Conservation (phyloP, 495 filamentous ascomycete species). For the Aspergillus taichungensis region DNA sequence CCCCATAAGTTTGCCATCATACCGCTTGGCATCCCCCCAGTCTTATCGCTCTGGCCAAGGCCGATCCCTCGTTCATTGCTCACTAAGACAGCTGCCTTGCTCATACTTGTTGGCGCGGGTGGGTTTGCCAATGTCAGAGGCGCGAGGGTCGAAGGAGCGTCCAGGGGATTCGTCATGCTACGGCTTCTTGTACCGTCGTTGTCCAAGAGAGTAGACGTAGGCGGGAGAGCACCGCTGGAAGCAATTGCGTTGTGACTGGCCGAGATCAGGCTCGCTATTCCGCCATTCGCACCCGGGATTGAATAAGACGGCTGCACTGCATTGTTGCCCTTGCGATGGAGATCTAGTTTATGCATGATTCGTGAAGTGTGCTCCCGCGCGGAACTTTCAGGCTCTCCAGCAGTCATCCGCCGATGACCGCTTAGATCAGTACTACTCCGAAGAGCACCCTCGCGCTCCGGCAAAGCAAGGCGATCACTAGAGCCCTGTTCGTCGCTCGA, state of each 20-base stretch:
- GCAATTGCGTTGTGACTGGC: constrained; percentile 74
- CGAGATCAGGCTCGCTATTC: constrained; percentile 83
- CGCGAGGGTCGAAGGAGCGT: constrained; percentile 59
- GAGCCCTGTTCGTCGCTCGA: constrained; percentile 43
- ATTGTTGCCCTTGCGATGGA: constrained; percentile 70
- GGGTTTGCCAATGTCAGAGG: constrained; percentile 77
- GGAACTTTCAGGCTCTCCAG: constrained; percentile 45
- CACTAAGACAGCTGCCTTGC: constrained; percentile 74
- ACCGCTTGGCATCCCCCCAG: constrained; percentile 67
- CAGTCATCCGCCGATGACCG: constrained; percentile 37
- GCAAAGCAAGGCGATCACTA: constrained; percentile 60
- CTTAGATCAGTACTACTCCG: constrained; percentile 67
- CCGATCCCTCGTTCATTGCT: constrained; percentile 64
- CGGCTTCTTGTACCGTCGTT: constrained; percentile 22
- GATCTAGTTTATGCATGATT: constrained; percentile 86
- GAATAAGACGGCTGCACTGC: constrained; percentile 26
- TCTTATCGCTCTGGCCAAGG: constrained; percentile 48
- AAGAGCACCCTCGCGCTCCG: constrained; percentile 48
- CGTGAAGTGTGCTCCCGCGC: constrained; percentile 65
- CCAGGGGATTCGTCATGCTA: constrained; percentile 24
- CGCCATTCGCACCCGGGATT: constrained; percentile 43
- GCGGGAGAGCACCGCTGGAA: constrained; percentile 36
- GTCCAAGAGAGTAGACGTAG: constrained; percentile 18
- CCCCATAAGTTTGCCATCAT: constrained; percentile 92
- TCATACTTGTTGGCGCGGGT: constrained; percentile 79